Evolutionary conservation across 345 rosid genomes (phyloP).

Genomic region (Lepidium didymum): DNA sequence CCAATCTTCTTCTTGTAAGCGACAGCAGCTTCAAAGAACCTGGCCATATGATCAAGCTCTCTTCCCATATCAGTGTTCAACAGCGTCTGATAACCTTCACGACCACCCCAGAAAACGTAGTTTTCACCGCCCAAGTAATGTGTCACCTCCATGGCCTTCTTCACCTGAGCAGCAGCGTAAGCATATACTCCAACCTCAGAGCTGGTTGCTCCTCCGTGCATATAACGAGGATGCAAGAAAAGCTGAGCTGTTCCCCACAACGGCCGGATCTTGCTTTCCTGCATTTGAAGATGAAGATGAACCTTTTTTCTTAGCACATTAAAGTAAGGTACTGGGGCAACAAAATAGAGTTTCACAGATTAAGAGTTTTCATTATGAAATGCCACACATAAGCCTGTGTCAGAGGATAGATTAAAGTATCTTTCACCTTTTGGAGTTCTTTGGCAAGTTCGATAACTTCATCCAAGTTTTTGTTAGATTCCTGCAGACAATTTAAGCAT

Average conservation of each 20-base stretch:
- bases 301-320: background rate
- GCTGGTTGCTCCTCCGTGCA: slow-evolving; percentile 99
- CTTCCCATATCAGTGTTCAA: slow-evolving; percentile 95
- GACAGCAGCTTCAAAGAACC: slow-evolving; percentile 74
- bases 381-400: background rate
- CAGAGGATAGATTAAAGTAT: background rate
- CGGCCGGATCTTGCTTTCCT: slow-evolving; percentile 71
- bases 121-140: slow-evolving; percentile 97
- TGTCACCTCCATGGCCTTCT: slow-evolving; percentile 95
- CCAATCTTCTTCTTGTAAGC: slow-evolving; percentile 96
- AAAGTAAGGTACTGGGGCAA: background rate
- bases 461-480: slow-evolving; percentile 81
- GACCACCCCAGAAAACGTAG: slow-evolving; percentile 98
- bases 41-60: slow-evolving; percentile 88
- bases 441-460: slow-evolving; percentile 89
- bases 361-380: background rate
- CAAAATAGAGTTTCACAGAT: background rate
- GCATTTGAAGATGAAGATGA: background rate
- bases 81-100: slow-evolving; percentile 93
- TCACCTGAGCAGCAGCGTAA: slow-evolving; percentile 96
- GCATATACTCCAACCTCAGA: slow-evolving; percentile 84
- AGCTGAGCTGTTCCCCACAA: slow-evolving; percentile 98
- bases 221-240: slow-evolving; percentile 88
- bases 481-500: slow-evolving; percentile 35
- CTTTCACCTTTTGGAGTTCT: slow-evolving; percentile 58